Evolutionary conservation across 2,329 filamentous ascomycete genomes (phyloP).

Genomic region (Botryosphaeria dothidea): DNA sequence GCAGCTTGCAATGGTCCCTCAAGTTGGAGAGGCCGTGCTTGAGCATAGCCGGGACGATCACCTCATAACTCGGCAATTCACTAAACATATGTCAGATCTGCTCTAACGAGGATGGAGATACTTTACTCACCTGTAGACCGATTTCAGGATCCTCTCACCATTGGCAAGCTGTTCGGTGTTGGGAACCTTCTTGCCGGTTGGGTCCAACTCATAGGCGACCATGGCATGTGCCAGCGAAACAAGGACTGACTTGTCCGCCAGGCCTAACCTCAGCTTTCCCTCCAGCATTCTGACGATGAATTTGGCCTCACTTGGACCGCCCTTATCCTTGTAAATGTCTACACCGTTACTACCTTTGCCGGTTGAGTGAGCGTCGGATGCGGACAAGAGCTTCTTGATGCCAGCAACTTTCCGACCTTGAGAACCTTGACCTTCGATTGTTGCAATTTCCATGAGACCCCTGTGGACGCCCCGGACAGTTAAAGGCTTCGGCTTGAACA

Average conservation of each 20-base stretch:
- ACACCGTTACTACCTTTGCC: conserved; percentile 67
- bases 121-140: conserved; percentile 71
- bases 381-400: conserved; percentile 95
- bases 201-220: conserved; percentile 76
- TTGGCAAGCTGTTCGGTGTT: conserved; percentile 76
- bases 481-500: conserved; percentile 95
- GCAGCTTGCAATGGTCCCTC: conserved; percentile 82
- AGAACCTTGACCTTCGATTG: conserved; percentile 79
- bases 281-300: conserved; percentile 91
- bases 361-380: conserved; percentile 72
- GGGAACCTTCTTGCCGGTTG: conserved; percentile 66
- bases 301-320: conserved; percentile 91
- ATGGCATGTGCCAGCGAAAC: conserved; percentile 88
- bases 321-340: conserved; percentile 90
- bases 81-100: conserved; percentile 52
- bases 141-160: conserved; percentile 83
- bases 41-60: conserved; percentile 87
- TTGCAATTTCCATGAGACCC: conserved; percentile 85
- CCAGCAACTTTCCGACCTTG: conserved; percentile 88
- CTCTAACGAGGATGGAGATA: background rate
- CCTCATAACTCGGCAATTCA: conserved; percentile 91
- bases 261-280: conserved; percentile 85
- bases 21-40: conserved; percentile 83
- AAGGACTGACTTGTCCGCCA: conserved; percentile 90
- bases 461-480: conserved; percentile 86